Evolutionary conservation across 345 rosid genomes (phyloP).

Genomic region (Toxicodendron radicans): DNA sequence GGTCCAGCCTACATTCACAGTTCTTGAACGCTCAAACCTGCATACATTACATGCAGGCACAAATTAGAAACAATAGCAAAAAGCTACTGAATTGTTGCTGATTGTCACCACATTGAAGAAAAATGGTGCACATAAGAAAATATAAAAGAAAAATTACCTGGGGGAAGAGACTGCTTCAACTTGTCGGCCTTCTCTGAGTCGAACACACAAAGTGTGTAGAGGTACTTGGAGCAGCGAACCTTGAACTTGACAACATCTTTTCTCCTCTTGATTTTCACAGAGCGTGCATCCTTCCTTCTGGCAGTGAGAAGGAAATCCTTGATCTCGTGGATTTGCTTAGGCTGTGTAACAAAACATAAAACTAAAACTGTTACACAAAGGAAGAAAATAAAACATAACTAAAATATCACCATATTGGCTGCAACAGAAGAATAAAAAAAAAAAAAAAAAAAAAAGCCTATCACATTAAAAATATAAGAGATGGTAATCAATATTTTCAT

Average conservation of each 20-base stretch:
- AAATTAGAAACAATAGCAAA: neutral
- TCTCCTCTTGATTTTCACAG: conserved; percentile 90
- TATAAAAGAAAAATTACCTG: conserved; percentile 45
- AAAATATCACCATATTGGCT: neutral
- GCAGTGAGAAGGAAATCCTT: conserved; percentile 97
- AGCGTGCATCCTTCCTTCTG: conserved; percentile 89
- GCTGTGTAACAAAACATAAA: conserved; percentile 40
- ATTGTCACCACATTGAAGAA: neutral
- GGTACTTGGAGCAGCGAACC: conserved; percentile 90
- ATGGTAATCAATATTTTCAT: too few species aligned
- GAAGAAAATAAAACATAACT: neutral
- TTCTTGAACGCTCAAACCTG: conserved; percentile 88
- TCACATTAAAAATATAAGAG: neutral
- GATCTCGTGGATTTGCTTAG: conserved; percentile 93
- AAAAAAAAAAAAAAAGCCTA: neutral
- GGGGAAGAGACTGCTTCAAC: conserved; percentile 96
- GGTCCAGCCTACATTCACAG: conserved; percentile 31
- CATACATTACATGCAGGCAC: conserved; percentile 9
- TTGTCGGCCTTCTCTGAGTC: conserved; percentile 92
- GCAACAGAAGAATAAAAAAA: neutral
- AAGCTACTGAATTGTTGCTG: neutral
- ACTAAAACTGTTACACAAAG: neutral
- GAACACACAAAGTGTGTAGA: conserved; percentile 84
- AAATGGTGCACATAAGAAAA: neutral
- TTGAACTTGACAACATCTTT: conserved; percentile 83